phyloP scores from a whole-genome alignment of 768 basidiomycete species.

The Mycena latifolia region DNA sequence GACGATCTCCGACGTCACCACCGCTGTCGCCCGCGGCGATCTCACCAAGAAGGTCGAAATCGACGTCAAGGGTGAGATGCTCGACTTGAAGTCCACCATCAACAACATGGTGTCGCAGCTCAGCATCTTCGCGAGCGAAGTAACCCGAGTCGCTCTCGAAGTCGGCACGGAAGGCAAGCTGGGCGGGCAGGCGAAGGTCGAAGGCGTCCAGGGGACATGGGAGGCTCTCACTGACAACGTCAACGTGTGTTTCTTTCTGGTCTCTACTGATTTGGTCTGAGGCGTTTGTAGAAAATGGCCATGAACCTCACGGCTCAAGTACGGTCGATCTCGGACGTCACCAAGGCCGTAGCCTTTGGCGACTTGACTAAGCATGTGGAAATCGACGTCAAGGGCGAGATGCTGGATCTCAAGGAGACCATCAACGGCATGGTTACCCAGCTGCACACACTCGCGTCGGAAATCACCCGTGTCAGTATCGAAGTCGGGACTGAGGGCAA shows the following conservation, averaged over 20 bases:
- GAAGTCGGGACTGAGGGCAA: conserved; percentile 96
- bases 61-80: conserved; percentile 89
- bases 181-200: conserved; percentile 80
- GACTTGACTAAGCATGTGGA: conserved; percentile 81
- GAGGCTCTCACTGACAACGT: conserved; percentile 70
- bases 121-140: conserved; percentile 68
- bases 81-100: conserved; percentile 84
- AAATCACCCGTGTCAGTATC: conserved; percentile 92
- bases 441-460: conserved; percentile 78
- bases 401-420: conserved; percentile 86
- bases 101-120: conserved; percentile 80
- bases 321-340: conserved; percentile 83
- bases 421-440: conserved; percentile 91
- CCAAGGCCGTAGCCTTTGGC: conserved; percentile 79
- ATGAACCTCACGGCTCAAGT: conserved; percentile 79
- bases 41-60: conserved; percentile 95
- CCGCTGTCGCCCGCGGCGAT: conserved; percentile 92
- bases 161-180: conserved; percentile 61
- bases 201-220: conserved; percentile 82
- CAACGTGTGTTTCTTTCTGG: conserved; percentile 68
- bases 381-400: conserved; percentile 87
- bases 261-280: conserved; percentile 75
- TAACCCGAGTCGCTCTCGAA: conserved; percentile 81
- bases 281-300: conserved; percentile 69
- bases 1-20: conserved; percentile 87